A percentile compares a stretch with the other conserved stretches of the same genome.
phyloP scores from a whole-genome alignment of 176 grass and related monocot species.

The Carex parvula region DNA sequence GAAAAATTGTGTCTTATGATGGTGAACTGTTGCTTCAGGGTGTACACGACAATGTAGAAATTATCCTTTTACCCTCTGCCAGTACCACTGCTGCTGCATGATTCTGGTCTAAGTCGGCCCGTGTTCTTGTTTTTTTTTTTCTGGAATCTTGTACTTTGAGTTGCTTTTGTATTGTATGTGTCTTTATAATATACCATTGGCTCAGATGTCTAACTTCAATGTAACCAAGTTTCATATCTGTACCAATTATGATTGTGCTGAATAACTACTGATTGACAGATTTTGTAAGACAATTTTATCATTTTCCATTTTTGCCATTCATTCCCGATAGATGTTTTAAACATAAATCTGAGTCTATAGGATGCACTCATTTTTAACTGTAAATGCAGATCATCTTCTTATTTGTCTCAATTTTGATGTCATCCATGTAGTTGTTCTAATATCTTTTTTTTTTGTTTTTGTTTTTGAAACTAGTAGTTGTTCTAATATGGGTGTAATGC shows the following conservation, averaged over 20 bases:
- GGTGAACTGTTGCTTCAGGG: conserved; percentile 90
- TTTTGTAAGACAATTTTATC: neutral
- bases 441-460: too few relatives aligned
- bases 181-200: too few relatives aligned
- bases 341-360: neutral
- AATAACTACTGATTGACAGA: neutral
- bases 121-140: neutral
- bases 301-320: neutral
- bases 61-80: conserved; percentile 51
- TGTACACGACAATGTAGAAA: conserved; percentile 90
- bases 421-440: neutral
- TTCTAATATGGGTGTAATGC: too few relatives aligned
- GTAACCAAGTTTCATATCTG: neutral
- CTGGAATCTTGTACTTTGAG: neutral
- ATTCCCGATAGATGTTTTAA: neutral
- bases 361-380: neutral
- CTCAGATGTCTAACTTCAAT: too few relatives aligned
- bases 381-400: neutral
- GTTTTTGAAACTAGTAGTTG: too few relatives aligned
- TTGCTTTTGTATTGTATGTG: neutral
- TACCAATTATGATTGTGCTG: neutral
- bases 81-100: conserved; percentile 20
- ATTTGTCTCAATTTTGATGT: neutral
- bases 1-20: conserved; percentile 62
- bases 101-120: neutral